phyloP scores from a whole-genome alignment of 352 stramenopile species.

The Pythium monospermum region DNA sequence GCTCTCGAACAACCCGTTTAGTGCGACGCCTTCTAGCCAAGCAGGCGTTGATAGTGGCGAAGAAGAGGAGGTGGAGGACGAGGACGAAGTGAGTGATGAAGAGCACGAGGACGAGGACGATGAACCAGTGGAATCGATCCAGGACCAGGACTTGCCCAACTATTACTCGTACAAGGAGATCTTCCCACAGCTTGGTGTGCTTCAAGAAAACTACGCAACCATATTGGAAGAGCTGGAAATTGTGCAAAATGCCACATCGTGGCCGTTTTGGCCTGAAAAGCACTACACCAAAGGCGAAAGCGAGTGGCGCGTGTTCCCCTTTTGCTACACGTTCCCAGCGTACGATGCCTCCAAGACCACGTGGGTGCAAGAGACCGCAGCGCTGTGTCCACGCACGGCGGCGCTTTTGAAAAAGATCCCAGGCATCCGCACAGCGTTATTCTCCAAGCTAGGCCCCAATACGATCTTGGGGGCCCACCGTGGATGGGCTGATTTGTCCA shows the following conservation, averaged over 20 bases:
- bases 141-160: conserved; percentile 65
- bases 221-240: conserved; percentile 77
- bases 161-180: conserved; percentile 73
- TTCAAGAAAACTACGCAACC: conserved; percentile 62
- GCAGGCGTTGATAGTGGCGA: no score
- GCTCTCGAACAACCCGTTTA: conserved; percentile 12
- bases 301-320: conserved; percentile 85
- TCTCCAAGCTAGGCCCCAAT: conserved; percentile 82
- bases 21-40: background rate
- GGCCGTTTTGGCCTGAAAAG: conserved; percentile 84
- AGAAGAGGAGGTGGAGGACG: conserved; percentile 27
- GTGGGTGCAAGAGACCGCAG: conserved; percentile 76
- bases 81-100: conserved; percentile 25
- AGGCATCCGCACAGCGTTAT: conserved; percentile 79
- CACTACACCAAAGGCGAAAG: conserved; percentile 70
- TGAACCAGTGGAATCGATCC: conserved; percentile 50
- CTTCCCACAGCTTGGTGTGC: conserved; percentile 70
- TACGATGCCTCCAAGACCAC: conserved; percentile 77
- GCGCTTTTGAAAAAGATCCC: conserved; percentile 60
- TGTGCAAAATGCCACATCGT: conserved; percentile 49
- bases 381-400: conserved; percentile 75
- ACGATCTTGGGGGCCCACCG: conserved; percentile 69
- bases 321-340: conserved; percentile 89
- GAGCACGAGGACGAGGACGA: conserved; percentile 22
- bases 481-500: conserved; percentile 87